Percentiles rank a stretch among this genome's conserved stretches.
These are phyloP conservation scores for Pseudogymnoascus sp. DNA, from an alignment of 2,329 filamentous ascomycete species.

Conservation along the genomic window DNA sequence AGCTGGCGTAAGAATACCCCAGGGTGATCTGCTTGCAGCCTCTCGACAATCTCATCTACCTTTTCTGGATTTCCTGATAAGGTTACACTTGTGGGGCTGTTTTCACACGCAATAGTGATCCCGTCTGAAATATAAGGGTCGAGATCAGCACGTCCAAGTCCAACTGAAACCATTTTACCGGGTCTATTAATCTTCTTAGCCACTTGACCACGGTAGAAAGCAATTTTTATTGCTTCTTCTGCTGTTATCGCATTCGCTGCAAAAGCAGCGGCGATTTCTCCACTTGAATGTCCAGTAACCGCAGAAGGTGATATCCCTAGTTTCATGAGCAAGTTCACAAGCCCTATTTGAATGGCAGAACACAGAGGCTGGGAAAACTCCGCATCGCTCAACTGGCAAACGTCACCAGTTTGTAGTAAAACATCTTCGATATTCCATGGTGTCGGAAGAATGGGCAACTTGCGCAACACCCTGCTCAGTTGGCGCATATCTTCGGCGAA, in stretches of 20 bases:
- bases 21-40: slow-evolving; percentile 14
- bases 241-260: slow-evolving; percentile 16
- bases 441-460: not conserved
- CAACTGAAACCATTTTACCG: slow-evolving; percentile 16
- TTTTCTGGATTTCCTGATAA: slow-evolving; percentile 19
- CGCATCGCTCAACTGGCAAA: slow-evolving; percentile 39
- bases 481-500: slow-evolving; percentile 7
- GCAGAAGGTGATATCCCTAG: slow-evolving; percentile 27
- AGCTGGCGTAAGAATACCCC: slow-evolving; percentile 31
- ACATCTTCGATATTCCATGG: not conserved
- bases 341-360: slow-evolving; percentile 19
- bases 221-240: slow-evolving; percentile 15
- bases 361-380: slow-evolving; percentile 23
- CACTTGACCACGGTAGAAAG: slow-evolving; percentile 14
- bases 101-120: slow-evolving; percentile 14
- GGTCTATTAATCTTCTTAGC: not conserved
- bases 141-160: slow-evolving; percentile 7
- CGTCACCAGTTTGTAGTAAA: not conserved
- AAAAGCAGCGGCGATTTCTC: slow-evolving; percentile 38
- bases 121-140: not conserved
- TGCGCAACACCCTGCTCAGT: not conserved
- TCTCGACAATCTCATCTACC: slow-evolving; percentile 18
- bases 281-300: slow-evolving; percentile 34
- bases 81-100: slow-evolving; percentile 19
- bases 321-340: slow-evolving; percentile 16